A percentile compares a stretch with the other conserved stretches of the same genome.
phyloP scores from a whole-genome alignment of 208 protist genomes.

The Polymyxa betae region DNA sequence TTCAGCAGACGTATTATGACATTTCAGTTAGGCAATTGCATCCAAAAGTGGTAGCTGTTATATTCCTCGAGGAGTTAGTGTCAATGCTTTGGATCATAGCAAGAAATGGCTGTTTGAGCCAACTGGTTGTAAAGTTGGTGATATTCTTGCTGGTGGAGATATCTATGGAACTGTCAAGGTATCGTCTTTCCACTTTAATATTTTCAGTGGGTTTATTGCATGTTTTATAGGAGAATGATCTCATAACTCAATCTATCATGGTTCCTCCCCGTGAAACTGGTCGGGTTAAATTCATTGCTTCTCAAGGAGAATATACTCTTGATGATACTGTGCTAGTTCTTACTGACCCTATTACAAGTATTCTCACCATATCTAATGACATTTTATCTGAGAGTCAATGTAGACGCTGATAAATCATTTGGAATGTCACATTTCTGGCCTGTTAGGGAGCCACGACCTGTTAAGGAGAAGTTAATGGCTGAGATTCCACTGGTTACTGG shows the following conservation, averaged over 20 bases:
- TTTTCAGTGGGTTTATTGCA: slow-evolving; percentile 57
- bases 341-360: background rate
- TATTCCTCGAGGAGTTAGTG: slow-evolving; percentile 97
- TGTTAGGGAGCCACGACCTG: slow-evolving; percentile 55
- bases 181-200: too few species aligned
- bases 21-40: slow-evolving; percentile 83
- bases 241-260: slow-evolving; percentile 97
- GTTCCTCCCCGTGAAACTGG: slow-evolving; percentile 88
- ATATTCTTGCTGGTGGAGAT: slow-evolving; percentile 94
- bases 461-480: slow-evolving; percentile 90
- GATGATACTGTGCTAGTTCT: slow-evolving; percentile 71
- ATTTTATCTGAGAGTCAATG: too few species aligned
- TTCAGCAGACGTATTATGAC: background rate
- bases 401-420: background rate
- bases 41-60: slow-evolving; percentile 93
- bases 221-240: slow-evolving; percentile 94
- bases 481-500: slow-evolving; percentile 97
- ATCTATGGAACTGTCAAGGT: slow-evolving; percentile 90
- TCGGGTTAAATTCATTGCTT: slow-evolving; percentile 87
- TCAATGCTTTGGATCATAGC: slow-evolving; percentile 87
- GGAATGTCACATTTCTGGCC: slow-evolving; percentile 58
- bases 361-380: too few species aligned
- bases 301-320: slow-evolving; percentile 88
- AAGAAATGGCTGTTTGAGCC: slow-evolving; percentile 94
- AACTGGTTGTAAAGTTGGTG: slow-evolving; percentile 79